Percentiles rank a stretch among this genome's conserved stretches.
Evolutionary conservation across 768 basidiomycete species (phyloP).

Genomic region (Vararia minispora): DNA sequence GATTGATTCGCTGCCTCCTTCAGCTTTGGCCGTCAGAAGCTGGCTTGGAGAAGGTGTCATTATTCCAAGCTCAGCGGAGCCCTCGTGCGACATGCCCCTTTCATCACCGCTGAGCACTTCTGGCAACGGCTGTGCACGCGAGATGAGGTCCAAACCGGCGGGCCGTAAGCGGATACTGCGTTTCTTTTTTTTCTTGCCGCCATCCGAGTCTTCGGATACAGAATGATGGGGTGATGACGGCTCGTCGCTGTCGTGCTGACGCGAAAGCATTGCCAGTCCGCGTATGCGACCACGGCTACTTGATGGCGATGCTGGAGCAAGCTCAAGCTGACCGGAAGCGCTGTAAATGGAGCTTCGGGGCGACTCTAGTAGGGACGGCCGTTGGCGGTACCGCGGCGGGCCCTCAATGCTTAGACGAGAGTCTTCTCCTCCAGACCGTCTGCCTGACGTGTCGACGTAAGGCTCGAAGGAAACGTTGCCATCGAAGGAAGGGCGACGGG

Average conservation of each 20-base stretch:
- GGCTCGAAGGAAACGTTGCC: constrained; percentile 51
- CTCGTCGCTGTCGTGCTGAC: constrained; percentile 33
- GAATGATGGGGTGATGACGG: constrained; percentile 28
- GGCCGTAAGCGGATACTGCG: constrained; percentile 9
- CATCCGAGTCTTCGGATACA: constrained; percentile 10
- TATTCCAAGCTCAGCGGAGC: too few species aligned
- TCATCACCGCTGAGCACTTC: too few species aligned
- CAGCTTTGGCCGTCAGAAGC: not conserved
- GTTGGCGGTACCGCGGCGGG: constrained; percentile 15
- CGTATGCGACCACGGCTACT: constrained; percentile 31
- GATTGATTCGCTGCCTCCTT: not conserved
- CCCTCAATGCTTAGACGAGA: constrained; percentile 35
- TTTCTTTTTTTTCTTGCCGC: constrained; percentile 2
- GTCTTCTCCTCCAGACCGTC: constrained; percentile 34
- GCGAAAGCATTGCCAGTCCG: constrained; percentile 25
- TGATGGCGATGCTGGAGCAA: constrained; percentile 27
- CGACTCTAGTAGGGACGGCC: constrained; percentile 15
- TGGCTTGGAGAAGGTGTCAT: constrained; percentile 1
- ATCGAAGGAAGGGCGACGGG: constrained; percentile 28
- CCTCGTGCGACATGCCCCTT: too few species aligned
- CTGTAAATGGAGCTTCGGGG: constrained; percentile 25
- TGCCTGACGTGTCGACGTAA: constrained; percentile 31
- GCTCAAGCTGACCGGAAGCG: constrained; percentile 19
- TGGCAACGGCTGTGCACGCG: constrained; percentile 4
- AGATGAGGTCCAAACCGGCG: constrained; percentile 6